These are phyloP conservation scores for Amylostereum areolatum DNA, from an alignment of 1,284 basidiomycete species.

Conservation along the genomic window DNA sequence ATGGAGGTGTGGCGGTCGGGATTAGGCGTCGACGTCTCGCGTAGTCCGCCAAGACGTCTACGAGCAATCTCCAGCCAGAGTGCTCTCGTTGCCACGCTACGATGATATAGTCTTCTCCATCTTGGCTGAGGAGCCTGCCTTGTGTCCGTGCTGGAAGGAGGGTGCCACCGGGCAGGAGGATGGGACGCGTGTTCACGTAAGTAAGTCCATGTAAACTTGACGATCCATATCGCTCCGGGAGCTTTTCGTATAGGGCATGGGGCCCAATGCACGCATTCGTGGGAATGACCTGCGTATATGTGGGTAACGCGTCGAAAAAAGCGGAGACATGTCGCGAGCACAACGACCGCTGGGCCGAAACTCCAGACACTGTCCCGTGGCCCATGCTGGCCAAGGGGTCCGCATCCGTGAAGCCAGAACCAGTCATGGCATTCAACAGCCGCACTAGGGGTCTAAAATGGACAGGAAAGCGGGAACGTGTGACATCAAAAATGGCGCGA, in stretches of 20 bases:
- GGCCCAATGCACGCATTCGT: constrained; percentile 50
- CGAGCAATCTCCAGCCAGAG: constrained; percentile 77
- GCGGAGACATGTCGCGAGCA: constrained; percentile 67
- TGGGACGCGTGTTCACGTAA: constrained; percentile 60
- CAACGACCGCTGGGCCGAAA: constrained; percentile 37
- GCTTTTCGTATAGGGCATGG: constrained; percentile 64
- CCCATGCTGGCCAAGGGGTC: constrained; percentile 55
- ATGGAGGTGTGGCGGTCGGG: constrained; percentile 13
- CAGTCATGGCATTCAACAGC: constrained; percentile 74
- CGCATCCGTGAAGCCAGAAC: constrained; percentile 61
- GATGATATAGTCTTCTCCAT: constrained; percentile 65
- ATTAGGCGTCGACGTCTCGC: constrained; percentile 46
- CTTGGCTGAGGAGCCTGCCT: constrained; percentile 69
- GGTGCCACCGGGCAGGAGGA: constrained; percentile 73
- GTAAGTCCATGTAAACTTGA: constrained; percentile 46
- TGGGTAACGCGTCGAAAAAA: constrained; percentile 67
- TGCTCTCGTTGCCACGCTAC: constrained; percentile 78
- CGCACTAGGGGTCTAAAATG: constrained; percentile 66
- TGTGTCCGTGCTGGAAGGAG: constrained; percentile 58
- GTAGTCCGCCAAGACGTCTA: constrained; percentile 74
- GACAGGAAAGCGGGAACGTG: constrained; percentile 76
- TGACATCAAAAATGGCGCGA: constrained; percentile 74
- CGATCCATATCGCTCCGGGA: constrained; percentile 53
- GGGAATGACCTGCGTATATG: constrained; percentile 72
- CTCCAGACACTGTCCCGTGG: constrained; percentile 24